phyloP scores from a whole-genome alignment of 2,329 filamentous ascomycete species.

The Epichloe scottii region DNA sequence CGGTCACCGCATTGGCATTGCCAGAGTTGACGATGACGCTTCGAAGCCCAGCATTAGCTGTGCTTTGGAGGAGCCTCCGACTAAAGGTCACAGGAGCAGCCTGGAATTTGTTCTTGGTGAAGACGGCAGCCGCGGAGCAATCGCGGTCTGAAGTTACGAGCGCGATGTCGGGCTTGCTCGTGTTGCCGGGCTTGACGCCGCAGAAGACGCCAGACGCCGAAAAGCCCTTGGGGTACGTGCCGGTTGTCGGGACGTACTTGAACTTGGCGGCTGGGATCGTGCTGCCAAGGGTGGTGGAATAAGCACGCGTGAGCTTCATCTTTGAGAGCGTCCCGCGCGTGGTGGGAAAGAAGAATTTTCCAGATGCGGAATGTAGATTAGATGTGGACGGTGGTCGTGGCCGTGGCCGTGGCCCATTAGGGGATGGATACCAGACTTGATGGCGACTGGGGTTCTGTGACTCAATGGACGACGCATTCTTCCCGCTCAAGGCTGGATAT shows the following conservation, averaged over 20 bases:
- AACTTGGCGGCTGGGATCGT: slow-evolving; percentile 65
- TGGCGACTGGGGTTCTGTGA: background rate
- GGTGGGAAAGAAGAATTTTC: slow-evolving; percentile 4
- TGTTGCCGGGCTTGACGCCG: slow-evolving; percentile 89
- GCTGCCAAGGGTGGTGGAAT: slow-evolving; percentile 18
- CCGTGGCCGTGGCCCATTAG: too few relatives aligned
- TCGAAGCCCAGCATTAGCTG: slow-evolving; percentile 56
- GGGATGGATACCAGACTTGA: background rate
- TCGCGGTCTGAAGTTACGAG: slow-evolving; percentile 77
- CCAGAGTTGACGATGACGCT: slow-evolving; percentile 89
- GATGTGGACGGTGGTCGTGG: background rate
- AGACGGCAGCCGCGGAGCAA: slow-evolving; percentile 80
- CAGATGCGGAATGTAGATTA: background rate
- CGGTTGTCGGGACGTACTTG: slow-evolving; percentile 77
- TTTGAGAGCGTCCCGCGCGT: slow-evolving; percentile 5
- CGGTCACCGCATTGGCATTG: slow-evolving; percentile 94
- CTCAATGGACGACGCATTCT: background rate
- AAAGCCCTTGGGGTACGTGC: slow-evolving; percentile 86
- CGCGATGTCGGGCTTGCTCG: slow-evolving; percentile 79
- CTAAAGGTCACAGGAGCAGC: slow-evolving; percentile 88
- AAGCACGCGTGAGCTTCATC: slow-evolving; percentile 24
- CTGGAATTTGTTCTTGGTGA: slow-evolving; percentile 97
- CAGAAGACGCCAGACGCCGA: slow-evolving; percentile 76
- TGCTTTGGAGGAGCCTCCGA: slow-evolving; percentile 54
- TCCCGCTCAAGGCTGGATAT: background rate